Conservation (phyloP, 768 basidiomycete species). For the Kondoa malvinella region DNA sequence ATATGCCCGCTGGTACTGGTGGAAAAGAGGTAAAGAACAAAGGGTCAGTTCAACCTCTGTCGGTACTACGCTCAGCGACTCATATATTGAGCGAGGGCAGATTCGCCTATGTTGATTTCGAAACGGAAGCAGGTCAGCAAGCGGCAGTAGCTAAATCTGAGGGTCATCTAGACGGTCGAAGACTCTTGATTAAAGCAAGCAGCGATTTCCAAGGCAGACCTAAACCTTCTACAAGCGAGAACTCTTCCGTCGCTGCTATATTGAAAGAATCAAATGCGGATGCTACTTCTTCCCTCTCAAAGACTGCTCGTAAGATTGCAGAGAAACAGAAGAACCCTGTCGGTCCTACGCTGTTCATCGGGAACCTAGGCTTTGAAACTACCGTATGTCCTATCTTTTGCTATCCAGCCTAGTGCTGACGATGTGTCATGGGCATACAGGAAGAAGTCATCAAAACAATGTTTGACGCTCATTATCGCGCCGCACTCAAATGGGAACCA, state of each 20-base stretch:
- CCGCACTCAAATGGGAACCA: constrained; percentile 25
- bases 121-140: constrained; percentile 52
- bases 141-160: constrained; percentile 69
- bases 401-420: background rate
- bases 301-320: constrained; percentile 46
- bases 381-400: constrained; percentile 34
- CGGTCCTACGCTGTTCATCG: constrained; percentile 73
- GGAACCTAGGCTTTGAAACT: constrained; percentile 81
- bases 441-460: constrained; percentile 55
- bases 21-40: constrained; percentile 49
- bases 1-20: constrained; percentile 53
- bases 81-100: constrained; percentile 34
- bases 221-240: constrained; percentile 7
- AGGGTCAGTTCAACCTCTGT: constrained; percentile 43
- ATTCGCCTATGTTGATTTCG: constrained; percentile 93
- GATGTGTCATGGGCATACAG: background rate
- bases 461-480: constrained; percentile 48
- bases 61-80: background rate
- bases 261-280: constrained; percentile 9
- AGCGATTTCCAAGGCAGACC: constrained; percentile 28
- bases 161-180: constrained; percentile 61
- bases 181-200: constrained; percentile 87
- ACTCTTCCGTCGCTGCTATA: constrained; percentile 10
- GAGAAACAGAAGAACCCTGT: constrained; percentile 62
- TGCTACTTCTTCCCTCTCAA: constrained; percentile 23